These are phyloP conservation scores for Phytophthora cryptogea DNA, from an alignment of 352 stramenopile species.

Conservation along the genomic window DNA sequence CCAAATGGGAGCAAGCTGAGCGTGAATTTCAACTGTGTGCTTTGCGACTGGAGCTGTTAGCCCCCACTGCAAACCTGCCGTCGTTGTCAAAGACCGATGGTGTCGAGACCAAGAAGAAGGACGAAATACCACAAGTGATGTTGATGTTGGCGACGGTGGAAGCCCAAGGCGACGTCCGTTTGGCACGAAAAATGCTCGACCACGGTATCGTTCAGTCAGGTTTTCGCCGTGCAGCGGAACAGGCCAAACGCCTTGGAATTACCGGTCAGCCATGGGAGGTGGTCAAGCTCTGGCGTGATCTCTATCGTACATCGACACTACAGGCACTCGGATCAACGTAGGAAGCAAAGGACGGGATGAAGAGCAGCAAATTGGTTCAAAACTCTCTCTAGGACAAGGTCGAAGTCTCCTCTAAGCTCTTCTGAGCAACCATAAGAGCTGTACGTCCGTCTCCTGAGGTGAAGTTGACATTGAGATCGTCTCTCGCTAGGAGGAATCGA, in stretches of 20 bases:
- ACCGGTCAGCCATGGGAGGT: constrained; percentile 43
- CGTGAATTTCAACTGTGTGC: constrained; percentile 33
- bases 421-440: constrained; percentile 21
- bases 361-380: constrained; percentile 13
- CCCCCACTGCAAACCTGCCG: constrained; percentile 24
- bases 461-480: constrained; percentile 28
- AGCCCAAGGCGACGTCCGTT: constrained; percentile 47
- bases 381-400: constrained; percentile 6
- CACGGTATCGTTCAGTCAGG: constrained; percentile 36
- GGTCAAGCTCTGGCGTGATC: constrained; percentile 61
- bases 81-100: not conserved
- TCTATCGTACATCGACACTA: constrained; percentile 58
- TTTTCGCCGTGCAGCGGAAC: constrained; percentile 46
- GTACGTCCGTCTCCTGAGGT: constrained; percentile 15
- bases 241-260: constrained; percentile 45
- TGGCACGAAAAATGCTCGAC: constrained; percentile 46
- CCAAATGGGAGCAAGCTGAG: constrained; percentile 41
- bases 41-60: constrained; percentile 53
- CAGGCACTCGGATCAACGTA: constrained; percentile 17
- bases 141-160: constrained; percentile 56
- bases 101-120: constrained; percentile 15
- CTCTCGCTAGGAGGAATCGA: constrained; percentile 29
- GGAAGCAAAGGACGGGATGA: not conserved
- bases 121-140: constrained; percentile 20
- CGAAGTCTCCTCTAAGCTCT: constrained; percentile 5